Percentiles rank a stretch among this genome's conserved stretches.
These are phyloP conservation scores for Phytophthora multivora DNA, from an alignment of 352 stramenopile genomes.

Conservation along the genomic window DNA sequence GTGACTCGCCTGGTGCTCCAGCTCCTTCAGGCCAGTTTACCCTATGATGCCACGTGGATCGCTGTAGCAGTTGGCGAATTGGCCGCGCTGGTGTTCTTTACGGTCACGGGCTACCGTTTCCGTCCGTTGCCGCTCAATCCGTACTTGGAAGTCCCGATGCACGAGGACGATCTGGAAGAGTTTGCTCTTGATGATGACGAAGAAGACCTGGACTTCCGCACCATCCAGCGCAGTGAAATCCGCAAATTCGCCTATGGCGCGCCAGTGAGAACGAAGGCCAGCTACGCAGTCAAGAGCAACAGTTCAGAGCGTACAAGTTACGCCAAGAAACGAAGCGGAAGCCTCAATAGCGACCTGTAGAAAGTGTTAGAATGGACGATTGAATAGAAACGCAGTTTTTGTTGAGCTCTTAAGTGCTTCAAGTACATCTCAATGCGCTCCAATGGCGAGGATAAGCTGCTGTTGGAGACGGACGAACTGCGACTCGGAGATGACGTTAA, in stretches of 20 bases:
- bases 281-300: slow-evolving; percentile 13
- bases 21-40: slow-evolving; percentile 91
- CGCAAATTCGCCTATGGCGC: slow-evolving; percentile 34
- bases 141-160: slow-evolving; percentile 87
- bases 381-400: slow-evolving; percentile 22
- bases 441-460: slow-evolving; percentile 4
- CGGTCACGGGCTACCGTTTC: slow-evolving; percentile 91
- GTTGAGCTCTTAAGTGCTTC: slow-evolving; percentile 4
- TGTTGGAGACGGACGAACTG: slow-evolving; percentile 17
- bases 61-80: slow-evolving; percentile 69
- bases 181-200: slow-evolving; percentile 67
- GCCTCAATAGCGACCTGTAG: slow-evolving; percentile 34
- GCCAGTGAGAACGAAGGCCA: slow-evolving; percentile 25
- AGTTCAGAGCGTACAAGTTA: slow-evolving; percentile 4
- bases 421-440: slow-evolving; percentile 4
- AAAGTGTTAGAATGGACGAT: slow-evolving; percentile 12
- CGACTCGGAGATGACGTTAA: slow-evolving; percentile 26
- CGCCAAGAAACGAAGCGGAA: slow-evolving; percentile 36
- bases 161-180: slow-evolving; percentile 81
- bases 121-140: slow-evolving; percentile 90
- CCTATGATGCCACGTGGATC: slow-evolving; percentile 90
- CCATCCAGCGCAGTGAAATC: slow-evolving; percentile 42
- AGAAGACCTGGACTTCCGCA: slow-evolving; percentile 49
- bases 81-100: slow-evolving; percentile 93
- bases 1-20: slow-evolving; percentile 97